Base-by-base conservation (phyloP, 495 filamentous ascomycete species). In the Daldinia bambusicola region DNA sequence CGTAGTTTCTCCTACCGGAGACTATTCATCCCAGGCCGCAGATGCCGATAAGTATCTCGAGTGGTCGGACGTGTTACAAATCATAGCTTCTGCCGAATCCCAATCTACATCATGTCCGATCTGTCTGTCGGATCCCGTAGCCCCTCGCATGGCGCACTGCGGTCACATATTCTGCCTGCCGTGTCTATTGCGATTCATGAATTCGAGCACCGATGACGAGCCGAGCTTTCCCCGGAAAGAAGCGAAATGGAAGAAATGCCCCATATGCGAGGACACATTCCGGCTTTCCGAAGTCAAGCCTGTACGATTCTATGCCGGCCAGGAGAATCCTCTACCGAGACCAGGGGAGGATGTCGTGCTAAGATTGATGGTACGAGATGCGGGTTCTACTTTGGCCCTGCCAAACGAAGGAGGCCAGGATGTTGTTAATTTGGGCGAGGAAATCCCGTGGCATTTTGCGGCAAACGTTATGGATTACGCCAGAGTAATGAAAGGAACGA, bases 161-260 rank as follows among this genome's bases (percentile, higher is more conserved):
- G 95, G 95, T 13, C 95, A 99, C 77, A 97, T 99, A 30, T 98
- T 98, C 76, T 99, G 95, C 78, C 84, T 98, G 45, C 91, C 95
- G 12, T 99, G 95, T 78, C 82, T 98, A 38, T 90, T 98, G 61
- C 91, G 95, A 45, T 99, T 96, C 76, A 98, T 99, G 95, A 93
- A 96, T 72, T 90, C 93, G 6, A 92, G 93, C 38, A 91, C 89
- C 30, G 86, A 87, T 1, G 85, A 88, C 16, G 84, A 82, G 5
- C 66, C 84, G 2, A 86, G 85, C n/a, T n/a, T n/a, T 9, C 89
- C 91, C 65, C 93, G 91, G 77, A 90, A 86, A 78, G 86, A 92
- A 55, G 75, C 70, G 14, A 86, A 93, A 58, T 97, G 91, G 87
- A 94, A 96, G 81, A 97, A 97, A 76, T 99, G 95, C 74, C 96